Percentiles rank a stretch among this genome's conserved stretches.
Conservation (phyloP, 2,329 filamentous ascomycete genomes). For the Alternaria solani region DNA sequence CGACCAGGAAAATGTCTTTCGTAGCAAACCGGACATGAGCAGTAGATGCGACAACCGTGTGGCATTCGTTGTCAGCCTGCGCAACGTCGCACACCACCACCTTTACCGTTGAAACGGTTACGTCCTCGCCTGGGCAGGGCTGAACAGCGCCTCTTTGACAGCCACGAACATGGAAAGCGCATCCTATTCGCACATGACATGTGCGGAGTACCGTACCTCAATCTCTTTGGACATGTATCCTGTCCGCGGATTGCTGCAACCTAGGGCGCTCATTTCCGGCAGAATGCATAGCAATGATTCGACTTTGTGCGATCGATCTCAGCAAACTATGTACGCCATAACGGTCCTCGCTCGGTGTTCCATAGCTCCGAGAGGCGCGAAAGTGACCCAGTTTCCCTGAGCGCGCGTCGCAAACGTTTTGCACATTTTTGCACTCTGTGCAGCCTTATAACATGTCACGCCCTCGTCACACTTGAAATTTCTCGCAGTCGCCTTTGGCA, state of each 20-base stretch:
- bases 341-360: constrained; percentile 14
- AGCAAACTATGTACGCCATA: constrained; percentile 7
- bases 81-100: neutral
- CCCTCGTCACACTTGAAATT: neutral
- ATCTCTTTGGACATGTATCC: neutral
- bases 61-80: constrained; percentile 7
- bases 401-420: constrained; percentile 2
- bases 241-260: neutral
- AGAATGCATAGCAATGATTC: neutral
- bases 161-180: constrained; percentile 1
- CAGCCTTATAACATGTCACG: constrained; percentile 9
- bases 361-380: constrained; percentile 9
- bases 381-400: constrained; percentile 1
- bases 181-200: neutral
- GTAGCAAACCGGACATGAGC: neutral
- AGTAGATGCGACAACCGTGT: neutral
- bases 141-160: neutral
- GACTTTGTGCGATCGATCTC: constrained; percentile 17
- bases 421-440: neutral
- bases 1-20: neutral
- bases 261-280: constrained; percentile 4
- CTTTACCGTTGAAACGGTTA: neutral
- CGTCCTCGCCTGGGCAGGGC: neutral
- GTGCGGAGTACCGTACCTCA: neutral
- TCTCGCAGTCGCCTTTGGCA: neutral